Evolutionary conservation across 2,329 filamentous ascomycete genomes (phyloP).

Genomic region (Ophiostoma novo-ulmi): DNA sequence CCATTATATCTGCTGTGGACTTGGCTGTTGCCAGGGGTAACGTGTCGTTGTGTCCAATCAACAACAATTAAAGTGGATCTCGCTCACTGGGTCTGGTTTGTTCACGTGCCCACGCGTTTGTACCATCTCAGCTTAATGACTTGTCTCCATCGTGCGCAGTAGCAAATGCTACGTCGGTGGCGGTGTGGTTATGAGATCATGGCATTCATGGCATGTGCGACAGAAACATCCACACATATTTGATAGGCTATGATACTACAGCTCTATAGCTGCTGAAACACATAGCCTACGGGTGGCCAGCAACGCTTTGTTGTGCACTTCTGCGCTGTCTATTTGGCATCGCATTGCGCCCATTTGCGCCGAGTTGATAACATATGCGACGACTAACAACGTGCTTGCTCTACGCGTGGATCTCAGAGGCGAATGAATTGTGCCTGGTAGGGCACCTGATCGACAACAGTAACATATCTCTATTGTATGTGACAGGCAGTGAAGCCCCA

Average conservation of each 20-base stretch:
- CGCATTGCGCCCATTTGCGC: too few relatives aligned
- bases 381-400: too few relatives aligned
- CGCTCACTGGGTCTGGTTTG: neutral
- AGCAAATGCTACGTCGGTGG: neutral
- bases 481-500: too few relatives aligned
- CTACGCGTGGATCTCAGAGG: too few relatives aligned
- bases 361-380: too few relatives aligned
- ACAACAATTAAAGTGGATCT: neutral
- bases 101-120: slow-evolving; percentile 5
- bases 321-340: too few relatives aligned
- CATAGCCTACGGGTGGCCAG: too few relatives aligned
- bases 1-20: neutral
- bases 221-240: neutral
- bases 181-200: neutral
- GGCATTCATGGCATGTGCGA: neutral
- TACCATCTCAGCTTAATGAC: neutral
- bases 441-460: too few relatives aligned
- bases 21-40: slow-evolving; percentile 7
- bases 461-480: too few relatives aligned
- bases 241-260: neutral
- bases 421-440: too few relatives aligned
- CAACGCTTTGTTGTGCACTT: too few relatives aligned
- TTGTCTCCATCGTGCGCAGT: neutral
- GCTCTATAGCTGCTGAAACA: too few relatives aligned
- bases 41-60: neutral